These are phyloP conservation scores for Suillus brevipes DNA, from an alignment of 768 basidiomycete genomes.

Conservation along the genomic window DNA sequence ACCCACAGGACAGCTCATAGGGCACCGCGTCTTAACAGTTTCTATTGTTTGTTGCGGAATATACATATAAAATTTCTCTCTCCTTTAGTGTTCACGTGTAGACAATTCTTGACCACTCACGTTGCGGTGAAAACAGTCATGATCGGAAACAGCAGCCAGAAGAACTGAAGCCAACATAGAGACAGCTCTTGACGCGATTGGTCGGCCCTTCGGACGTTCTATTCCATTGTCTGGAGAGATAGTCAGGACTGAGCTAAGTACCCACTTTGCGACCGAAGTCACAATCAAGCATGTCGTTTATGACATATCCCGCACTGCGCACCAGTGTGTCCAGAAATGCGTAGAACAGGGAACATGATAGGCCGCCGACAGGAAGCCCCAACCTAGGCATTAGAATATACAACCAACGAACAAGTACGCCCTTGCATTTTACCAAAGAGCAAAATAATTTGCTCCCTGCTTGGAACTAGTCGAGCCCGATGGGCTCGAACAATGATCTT, in stretches of 20 bases:
- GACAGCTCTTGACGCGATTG: background rate
- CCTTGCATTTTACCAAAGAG: background rate
- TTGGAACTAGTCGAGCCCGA: background rate
- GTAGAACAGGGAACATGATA: background rate
- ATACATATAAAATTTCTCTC: no score
- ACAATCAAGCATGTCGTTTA: conserved; percentile 57
- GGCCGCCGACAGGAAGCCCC: background rate
- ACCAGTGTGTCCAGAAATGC: conserved; percentile 18
- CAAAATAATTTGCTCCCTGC: background rate
- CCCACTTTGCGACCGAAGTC: conserved; percentile 53
- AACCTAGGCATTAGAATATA: background rate
- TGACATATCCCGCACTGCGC: conserved; percentile 50
- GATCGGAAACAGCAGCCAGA: background rate
- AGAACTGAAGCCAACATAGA: background rate
- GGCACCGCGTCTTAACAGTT: no score
- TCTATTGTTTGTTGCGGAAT: no score
- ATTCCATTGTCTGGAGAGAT: background rate
- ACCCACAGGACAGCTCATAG: no score
- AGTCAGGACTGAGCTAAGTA: conserved; percentile 16
- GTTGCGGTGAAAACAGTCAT: background rate
- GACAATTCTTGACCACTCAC: background rate
- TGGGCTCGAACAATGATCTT: background rate
- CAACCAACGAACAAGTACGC: background rate
- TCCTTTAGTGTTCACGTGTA: no score
- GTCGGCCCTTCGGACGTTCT: background rate